Evolutionary conservation across 306 rosid species (phyloP).

Genomic region (Purshia tridentata): DNA sequence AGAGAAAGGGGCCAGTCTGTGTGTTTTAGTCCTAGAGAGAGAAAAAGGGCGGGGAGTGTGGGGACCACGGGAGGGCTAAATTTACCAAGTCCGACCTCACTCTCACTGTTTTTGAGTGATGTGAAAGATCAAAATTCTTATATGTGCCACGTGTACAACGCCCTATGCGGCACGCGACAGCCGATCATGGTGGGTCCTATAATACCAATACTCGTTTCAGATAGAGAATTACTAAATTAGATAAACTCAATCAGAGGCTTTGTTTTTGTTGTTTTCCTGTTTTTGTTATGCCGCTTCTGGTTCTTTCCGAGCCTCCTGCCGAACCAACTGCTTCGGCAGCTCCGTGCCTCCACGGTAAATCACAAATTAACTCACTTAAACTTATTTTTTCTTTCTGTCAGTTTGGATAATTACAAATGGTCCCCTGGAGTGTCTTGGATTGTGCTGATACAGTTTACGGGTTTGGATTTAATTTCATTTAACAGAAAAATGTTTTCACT

Average conservation of each 20-base stretch:
- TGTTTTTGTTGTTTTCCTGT: background rate
- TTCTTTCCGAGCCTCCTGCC: background rate
- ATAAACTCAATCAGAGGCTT: constrained; percentile 1
- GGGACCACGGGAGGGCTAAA: constrained; percentile 34
- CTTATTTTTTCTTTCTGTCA: background rate
- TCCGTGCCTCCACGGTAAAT: constrained; percentile 14
- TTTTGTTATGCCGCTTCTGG: background rate
- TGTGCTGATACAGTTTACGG: no score
- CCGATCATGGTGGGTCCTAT: constrained; percentile 66
- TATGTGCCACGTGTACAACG: constrained; percentile 56
- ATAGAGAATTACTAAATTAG: background rate
- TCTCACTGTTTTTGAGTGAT: background rate
- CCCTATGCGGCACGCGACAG: constrained; percentile 85
- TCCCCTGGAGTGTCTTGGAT: background rate
- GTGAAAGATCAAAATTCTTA: constrained; percentile 45
- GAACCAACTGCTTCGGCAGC: constrained; percentile 21
- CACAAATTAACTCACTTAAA: background rate
- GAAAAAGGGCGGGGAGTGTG: background rate
- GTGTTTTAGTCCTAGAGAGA: background rate
- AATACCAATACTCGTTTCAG: background rate
- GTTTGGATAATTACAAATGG: background rate
- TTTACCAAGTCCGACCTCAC: constrained; percentile 23
- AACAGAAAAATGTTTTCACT: background rate
- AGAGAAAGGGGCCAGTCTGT: background rate
- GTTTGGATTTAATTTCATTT: no score